Base-by-base conservation (phyloP, 106 monocot species). In the Posidonia australis region DNA sequence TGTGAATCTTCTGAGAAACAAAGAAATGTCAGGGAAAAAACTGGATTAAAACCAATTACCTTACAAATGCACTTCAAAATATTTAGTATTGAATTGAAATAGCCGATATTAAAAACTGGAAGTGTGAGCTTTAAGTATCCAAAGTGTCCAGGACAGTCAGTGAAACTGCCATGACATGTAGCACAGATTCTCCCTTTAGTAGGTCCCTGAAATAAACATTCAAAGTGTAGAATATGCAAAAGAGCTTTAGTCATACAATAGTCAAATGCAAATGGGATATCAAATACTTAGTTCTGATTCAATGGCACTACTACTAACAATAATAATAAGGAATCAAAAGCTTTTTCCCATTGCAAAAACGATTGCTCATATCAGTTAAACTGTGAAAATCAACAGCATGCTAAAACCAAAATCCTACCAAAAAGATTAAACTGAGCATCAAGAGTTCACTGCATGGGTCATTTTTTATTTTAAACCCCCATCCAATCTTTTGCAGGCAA, bases 1-100 rank as follows among this genome's bases (percentile, higher is more conserved):
- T 9, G 5, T 36, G 5, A 36, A 36, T 36, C 36, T 36, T 36
- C 36, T 36, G 36, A 10, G 5, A 16, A 16, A 49, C 48, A 13
- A 16, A 45, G 44, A 45, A n/a, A 49, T 49, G n/a, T 17, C n/a
- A 13, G n/a, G 12, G 2, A 3, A 16, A 49, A 16, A 49, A 11
- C 14, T 2, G 0, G 48, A 25, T 45, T 65, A 56, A 58, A n/a
- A 44, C 56, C 1, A 46, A 28, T 7, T 86, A 98, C 98, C 87
- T 98, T 98, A 68, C 98, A 98, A 24, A 98, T 88, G 67, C 98
- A 98, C 75, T 98, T 98, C 68, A 98, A 65, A 49, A 91, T 76
- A 54, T 91, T 88, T 26, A 98, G 64, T 19, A 83, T 83, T 57
- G 60, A 56, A 81, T 71, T 85, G 58, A 98, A 85, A 73, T 82